Percentiles rank a stretch among this genome's conserved stretches.
Evolutionary conservation across 1,139 yeast species (phyloP).

Genomic region (Pichia sp.): DNA sequence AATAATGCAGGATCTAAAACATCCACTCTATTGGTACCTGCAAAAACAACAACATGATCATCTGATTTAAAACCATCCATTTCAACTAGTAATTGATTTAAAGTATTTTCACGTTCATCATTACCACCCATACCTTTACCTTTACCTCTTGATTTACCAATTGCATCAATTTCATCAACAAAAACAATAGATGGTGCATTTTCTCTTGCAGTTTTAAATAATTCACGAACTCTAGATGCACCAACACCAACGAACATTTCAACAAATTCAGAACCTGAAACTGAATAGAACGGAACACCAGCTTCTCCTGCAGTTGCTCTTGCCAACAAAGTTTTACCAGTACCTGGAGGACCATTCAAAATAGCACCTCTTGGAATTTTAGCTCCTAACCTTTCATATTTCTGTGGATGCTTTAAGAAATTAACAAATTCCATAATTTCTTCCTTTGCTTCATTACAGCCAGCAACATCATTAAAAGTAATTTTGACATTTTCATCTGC

Average conservation of each 20-base stretch:
- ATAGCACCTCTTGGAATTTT: conserved; percentile 98
- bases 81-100: conserved; percentile 90
- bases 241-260: conserved; percentile 99
- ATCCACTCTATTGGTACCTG: conserved; percentile 96
- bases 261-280: conserved; percentile 96
- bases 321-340: conserved; percentile 96
- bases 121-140: conserved; percentile 63
- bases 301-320: conserved; percentile 99
- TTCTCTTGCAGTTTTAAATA: conserved; percentile 86
- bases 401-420: conserved; percentile 81
- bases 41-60: conserved; percentile 93
- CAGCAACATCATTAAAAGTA: conserved; percentile 91
- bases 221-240: conserved; percentile 93
- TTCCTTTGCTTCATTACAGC: conserved; percentile 95
- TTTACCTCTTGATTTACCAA: conserved; percentile 88
- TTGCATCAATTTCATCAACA: conserved; percentile 97
- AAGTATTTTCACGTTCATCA: conserved; percentile 94
- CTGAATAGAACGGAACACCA: conserved; percentile 91
- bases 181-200: conserved; percentile 91
- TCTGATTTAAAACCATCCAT: conserved; percentile 93
- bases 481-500: conserved; percentile 87
- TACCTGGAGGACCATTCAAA: conserved; percentile 98
- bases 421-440: conserved; percentile 97
- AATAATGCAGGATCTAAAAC: conserved; percentile 85
- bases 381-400: conserved; percentile 89